Evolutionary conservation across 129 eudicot genomes (phyloP), one percentile per base, ranked within the genome.

Genomic region (Flaveria linearis): DNA sequence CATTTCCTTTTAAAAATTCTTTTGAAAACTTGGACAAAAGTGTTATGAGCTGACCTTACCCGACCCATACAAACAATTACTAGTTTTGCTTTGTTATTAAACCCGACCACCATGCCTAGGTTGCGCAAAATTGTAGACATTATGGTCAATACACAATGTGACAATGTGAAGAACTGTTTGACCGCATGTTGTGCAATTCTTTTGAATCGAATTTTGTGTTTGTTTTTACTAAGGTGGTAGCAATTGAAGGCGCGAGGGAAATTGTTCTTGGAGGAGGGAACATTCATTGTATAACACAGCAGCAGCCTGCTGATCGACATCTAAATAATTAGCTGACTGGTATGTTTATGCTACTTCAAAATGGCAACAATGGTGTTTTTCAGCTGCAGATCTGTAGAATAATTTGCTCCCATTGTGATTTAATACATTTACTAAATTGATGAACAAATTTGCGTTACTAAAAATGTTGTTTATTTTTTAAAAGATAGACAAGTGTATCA

Each of bases 271-370:
- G 89, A 56, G 98, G 98, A 52, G 98, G 98, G 65, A 93, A 93
- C 78, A 88, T 93, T 71, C 98, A 91, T 65, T 93, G 97, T 68
- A 88, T 93, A 64, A 93, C 97, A n/a, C 98, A 93, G 76, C 97
- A 93, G 72, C 98, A 93, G 82, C 98, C 98, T 18, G 87, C 93
- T 30, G 77, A 65, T 16, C 77, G 76, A 26, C 41, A 25, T 60
- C 66, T 25, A 23, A 23, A 60, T 56, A 56, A 56, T 17, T 8
- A 56, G 28, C 62, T 56, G 13, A 8, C 62, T 60, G 39, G 66
- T 63, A 63, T 63, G 46, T 6, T 14, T 63, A 63, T 7, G 45
- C 45, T 22, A 62, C 43, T 30, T 63, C 69, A 30, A 63, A 63
- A 30, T 63, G 69, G 43, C 46, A 14, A 63, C 18, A 26, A 26